Percentiles rank a stretch among this genome's conserved stretches.
Evolutionary conservation across 371 early-diverging fungal genomes (phyloP).

Genomic region (Chytridium lagenaria): DNA sequence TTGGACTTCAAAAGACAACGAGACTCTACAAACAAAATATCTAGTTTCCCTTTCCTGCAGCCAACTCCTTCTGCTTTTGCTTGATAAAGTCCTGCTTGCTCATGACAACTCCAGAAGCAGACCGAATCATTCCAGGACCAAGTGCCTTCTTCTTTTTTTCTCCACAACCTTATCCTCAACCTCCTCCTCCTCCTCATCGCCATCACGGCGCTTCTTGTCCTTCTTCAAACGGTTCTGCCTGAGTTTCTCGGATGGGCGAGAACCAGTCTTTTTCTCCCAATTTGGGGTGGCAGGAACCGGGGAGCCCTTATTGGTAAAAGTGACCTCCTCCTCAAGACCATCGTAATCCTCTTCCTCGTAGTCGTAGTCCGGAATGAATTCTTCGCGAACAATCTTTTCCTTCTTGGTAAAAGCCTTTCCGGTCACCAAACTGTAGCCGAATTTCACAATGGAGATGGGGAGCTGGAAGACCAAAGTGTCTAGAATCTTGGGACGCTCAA

Average conservation of each 20-base stretch:
- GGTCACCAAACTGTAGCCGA: conserved; percentile 3
- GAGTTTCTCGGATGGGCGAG: conserved; percentile 14
- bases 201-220: conserved; percentile 12
- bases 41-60: neutral
- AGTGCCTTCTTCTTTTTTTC: conserved; percentile 26
- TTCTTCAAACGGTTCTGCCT: conserved; percentile 11
- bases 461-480: conserved; percentile 20
- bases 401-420: conserved; percentile 11
- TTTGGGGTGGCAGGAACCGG: neutral
- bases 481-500: neutral
- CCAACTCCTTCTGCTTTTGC: conserved; percentile 21
- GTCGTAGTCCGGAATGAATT: conserved; percentile 14
- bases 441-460: neutral
- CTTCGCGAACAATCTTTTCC: neutral
- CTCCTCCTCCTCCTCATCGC: conserved; percentile 20
- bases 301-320: neutral
- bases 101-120: conserved; percentile 31
- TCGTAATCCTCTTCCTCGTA: conserved; percentile 13
- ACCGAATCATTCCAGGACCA: conserved; percentile 21
- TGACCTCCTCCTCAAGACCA: conserved; percentile 9
- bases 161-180: conserved; percentile 27
- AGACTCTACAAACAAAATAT: neutral
- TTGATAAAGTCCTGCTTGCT: conserved; percentile 37
- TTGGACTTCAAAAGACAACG: neutral
- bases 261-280: conserved; percentile 4